A percentile compares a stretch with the other conserved stretches of the same genome.
Conservation (phyloP, 192 early-diverging fungal genomes). For the Dispira simplex region DNA sequence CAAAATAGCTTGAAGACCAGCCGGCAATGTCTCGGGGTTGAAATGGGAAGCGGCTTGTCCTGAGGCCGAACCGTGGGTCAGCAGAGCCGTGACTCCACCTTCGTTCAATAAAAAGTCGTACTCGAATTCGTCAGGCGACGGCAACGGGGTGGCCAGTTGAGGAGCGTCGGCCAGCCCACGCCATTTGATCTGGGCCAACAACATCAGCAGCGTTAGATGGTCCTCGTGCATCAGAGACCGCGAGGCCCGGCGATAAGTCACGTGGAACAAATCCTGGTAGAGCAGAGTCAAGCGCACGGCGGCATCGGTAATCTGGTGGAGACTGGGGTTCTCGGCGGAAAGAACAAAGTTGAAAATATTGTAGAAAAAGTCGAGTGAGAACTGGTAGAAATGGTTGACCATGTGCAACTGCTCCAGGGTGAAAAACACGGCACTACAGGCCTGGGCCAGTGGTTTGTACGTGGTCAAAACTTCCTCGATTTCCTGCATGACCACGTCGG, state of each 20-base stretch:
- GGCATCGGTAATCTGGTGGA: slow-evolving; percentile 48
- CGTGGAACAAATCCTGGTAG: slow-evolving; percentile 65
- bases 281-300: slow-evolving; percentile 56
- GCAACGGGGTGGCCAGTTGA: neutral
- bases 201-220: slow-evolving; percentile 74
- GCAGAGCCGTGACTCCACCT: slow-evolving; percentile 23
- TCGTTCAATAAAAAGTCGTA: slow-evolving; percentile 55
- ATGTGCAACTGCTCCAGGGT: slow-evolving; percentile 85
- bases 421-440: slow-evolving; percentile 91
- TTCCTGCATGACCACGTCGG: slow-evolving; percentile 87
- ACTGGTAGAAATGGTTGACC: slow-evolving; percentile 94
- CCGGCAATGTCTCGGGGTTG: neutral
- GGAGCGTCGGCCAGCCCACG: slow-evolving; percentile 29
- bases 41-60: neutral
- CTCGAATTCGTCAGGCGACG: slow-evolving; percentile 38
- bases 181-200: slow-evolving; percentile 77
- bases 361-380: slow-evolving; percentile 93
- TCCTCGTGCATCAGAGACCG: slow-evolving; percentile 82
- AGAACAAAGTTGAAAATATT: slow-evolving; percentile 81
- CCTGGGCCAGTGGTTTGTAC: slow-evolving; percentile 83
- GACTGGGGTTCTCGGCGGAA: slow-evolving; percentile 40
- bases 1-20: neutral
- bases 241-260: slow-evolving; percentile 64
- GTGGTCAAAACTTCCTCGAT: slow-evolving; percentile 81
- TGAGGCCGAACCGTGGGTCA: neutral